These are phyloP conservation scores for Plasmopara halstedii DNA, from an alignment of 352 stramenopile species.

Conservation along the genomic window DNA sequence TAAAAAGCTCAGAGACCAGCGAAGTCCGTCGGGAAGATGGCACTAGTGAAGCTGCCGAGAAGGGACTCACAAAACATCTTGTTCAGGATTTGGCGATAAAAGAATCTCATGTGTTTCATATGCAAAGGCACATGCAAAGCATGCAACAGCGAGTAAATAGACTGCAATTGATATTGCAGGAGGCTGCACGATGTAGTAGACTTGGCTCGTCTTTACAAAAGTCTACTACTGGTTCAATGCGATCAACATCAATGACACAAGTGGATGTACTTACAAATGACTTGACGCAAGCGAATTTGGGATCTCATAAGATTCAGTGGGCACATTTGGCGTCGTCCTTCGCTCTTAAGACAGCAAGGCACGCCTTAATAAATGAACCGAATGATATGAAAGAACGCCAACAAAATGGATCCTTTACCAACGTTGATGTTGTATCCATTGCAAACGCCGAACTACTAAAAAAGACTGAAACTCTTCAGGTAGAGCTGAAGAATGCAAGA, in stretches of 20 bases:
- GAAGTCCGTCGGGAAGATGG: conserved; percentile 7
- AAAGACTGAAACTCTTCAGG: conserved; percentile 12
- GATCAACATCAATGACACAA: neutral
- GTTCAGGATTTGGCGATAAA: neutral
- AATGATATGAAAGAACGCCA: too few relatives aligned
- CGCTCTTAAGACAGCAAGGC: neutral
- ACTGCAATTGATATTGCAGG: conserved; percentile 15
- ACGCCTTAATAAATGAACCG: neutral
- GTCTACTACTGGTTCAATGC: neutral
- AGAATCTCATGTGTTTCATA: neutral
- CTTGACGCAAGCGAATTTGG: neutral
- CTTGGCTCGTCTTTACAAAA: neutral
- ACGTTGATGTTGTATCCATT: neutral
- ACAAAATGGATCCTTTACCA: neutral
- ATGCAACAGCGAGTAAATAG: conserved; percentile 15
- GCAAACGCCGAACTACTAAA: conserved; percentile 7
- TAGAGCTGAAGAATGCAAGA: conserved; percentile 8
- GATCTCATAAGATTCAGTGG: neutral
- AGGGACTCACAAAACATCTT: neutral
- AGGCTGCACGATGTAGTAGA: conserved; percentile 2
- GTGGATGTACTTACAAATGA: neutral
- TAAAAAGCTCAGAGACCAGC: conserved; percentile 12
- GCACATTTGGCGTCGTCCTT: neutral
- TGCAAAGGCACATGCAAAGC: conserved; percentile 16
- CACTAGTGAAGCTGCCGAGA: neutral